Base-by-base conservation (phyloP, 1,284 basidiomycete genomes). In the Phenoliferia sp. region DNA sequence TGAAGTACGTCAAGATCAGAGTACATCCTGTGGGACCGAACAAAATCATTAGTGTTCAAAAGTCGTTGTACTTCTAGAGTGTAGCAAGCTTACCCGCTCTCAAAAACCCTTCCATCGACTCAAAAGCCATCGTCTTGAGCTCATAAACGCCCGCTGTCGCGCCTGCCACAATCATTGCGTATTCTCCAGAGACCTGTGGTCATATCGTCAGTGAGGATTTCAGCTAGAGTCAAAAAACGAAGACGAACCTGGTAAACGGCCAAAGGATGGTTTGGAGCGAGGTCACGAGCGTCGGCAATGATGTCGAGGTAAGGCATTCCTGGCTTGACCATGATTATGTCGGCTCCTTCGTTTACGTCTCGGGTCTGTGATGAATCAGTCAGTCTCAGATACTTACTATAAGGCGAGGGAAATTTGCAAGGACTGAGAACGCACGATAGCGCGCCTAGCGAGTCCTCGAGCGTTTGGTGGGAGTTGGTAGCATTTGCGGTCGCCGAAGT, bases 291-390 rank as follows among this genome's bases (percentile, higher is more conserved):
- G 76, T 97, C 93, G 39, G 89, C 85, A 69, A 99, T 89, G 78
- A 99, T 88, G 81, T 99, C 96, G 61, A 99, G 89, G 82, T 99
- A 99, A 0, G 94, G 94, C 67, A 98, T 80, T 0, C 92, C 86
- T 15, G 96, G 96, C 79, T 99, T 99, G 78, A 99, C 93, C 95
- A 99, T 99, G 77, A 99, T 87, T 74, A 99, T 92, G 78, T 99
- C 96, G 22, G 96, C 96, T 29, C 96, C 96, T 81, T 99, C 95
- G n/a, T 78, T 81, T 0, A 87, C 85, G 78, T 99, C 96, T 56
- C 94, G 90, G 83, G 86, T 81, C 93, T 96, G 77, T 59, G 33
- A 19, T n/a, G n/a, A n/a, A n/a, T n/a, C n/a, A n/a, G n/a, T n/a
- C n/a, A n/a, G n/a, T n/a, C n/a, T n/a, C n/a, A n/a, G n/a, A n/a